A percentile compares a stretch with the other conserved stretches of the same genome.
These are phyloP conservation scores for Hyphopichia burtonii DNA, from an alignment of 1,139 yeast species.

Conservation along the genomic window DNA sequence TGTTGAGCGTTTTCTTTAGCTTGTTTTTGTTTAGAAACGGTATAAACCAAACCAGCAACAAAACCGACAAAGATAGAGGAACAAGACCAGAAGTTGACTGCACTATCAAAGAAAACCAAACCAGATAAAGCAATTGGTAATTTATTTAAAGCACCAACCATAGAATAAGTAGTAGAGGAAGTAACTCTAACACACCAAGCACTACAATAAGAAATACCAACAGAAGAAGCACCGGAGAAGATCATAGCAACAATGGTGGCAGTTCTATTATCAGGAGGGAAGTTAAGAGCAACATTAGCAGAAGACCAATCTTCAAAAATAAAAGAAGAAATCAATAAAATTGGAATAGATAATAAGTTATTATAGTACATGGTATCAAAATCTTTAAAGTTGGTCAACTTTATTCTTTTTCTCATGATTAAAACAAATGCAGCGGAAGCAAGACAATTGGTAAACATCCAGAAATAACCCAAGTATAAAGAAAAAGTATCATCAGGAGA, in stretches of 20 bases:
- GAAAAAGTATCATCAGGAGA: constrained; percentile 38
- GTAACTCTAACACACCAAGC: constrained; percentile 99
- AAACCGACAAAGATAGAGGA: constrained; percentile 90
- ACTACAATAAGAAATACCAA: constrained; percentile 96
- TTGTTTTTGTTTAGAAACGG: constrained; percentile 86
- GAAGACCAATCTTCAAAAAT: constrained; percentile 91
- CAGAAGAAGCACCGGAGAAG: constrained; percentile 89
- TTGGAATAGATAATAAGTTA: constrained; percentile 89
- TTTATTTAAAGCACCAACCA: constrained; percentile 99
- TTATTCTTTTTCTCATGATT: constrained; percentile 95
- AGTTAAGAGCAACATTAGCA: constrained; percentile 68
- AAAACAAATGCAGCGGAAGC: constrained; percentile 92
- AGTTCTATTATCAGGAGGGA: constrained; percentile 68
- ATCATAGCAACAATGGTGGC: constrained; percentile 79
- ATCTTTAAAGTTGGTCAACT: constrained; percentile 94
- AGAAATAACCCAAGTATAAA: constrained; percentile 81
- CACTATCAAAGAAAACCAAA: constrained; percentile 88
- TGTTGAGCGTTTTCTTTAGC: constrained; percentile 44
- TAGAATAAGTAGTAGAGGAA: constrained; percentile 94
- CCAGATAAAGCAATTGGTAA: constrained; percentile 97
- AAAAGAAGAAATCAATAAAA: constrained; percentile 71
- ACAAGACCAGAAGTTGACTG: constrained; percentile 89
- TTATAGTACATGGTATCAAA: constrained; percentile 98
- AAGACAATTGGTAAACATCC: constrained; percentile 96
- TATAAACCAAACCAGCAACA: constrained; percentile 90